Base-by-base conservation (phyloP, 1,139 yeast genomes). In the Taiozyma sp. region DNA sequence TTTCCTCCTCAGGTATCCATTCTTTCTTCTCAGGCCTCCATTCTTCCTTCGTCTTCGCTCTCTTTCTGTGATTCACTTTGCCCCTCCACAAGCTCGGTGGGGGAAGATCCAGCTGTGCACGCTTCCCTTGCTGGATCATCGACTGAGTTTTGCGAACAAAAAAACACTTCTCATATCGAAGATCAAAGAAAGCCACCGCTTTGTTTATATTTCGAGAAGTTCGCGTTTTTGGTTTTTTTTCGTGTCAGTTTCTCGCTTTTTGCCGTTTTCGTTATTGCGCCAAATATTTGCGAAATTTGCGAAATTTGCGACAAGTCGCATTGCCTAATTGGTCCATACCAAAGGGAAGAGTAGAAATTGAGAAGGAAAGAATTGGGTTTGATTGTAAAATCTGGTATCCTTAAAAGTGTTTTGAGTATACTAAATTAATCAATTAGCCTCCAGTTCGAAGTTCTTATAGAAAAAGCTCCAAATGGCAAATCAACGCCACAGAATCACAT, bases 1-100 rank as follows among this genome's bases (percentile, higher is more conserved):
- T 29, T 23, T 42, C 53, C 41, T 56, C 61, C 5, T 49, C 56
- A 8, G 51, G 36, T 8, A 43, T n/a, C 23, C 45, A 32, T 23
- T 45, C 45, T 16, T 38, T 44, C 19, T 24, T 24, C 8, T 40
- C 29, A n/a, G 23, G 19, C 29, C 24, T 14, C 29, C 29, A 36
- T 28, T 34, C 7, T 44, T 47, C 12, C 22, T 30, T 49, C 34
- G 30, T 28, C 27, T 51, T 4, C n/a, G 28, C 30, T 40, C 23
- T 8, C 34, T 7, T 38, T 19, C 14, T 38, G 14, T 38, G 19
- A 8, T 38, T 38, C 14, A 38, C 23, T 4, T 12, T 38, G 13
- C 16, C 19, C 19, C 24, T 16, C 41, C 41, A 38, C 4, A 19
- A 3, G 14, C 19, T 22, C 8, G 41, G 23, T 6, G 24, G 24